Evolutionary conservation across 306 rosid species (phyloP).

Genomic region (Begonia peltatifolia): DNA sequence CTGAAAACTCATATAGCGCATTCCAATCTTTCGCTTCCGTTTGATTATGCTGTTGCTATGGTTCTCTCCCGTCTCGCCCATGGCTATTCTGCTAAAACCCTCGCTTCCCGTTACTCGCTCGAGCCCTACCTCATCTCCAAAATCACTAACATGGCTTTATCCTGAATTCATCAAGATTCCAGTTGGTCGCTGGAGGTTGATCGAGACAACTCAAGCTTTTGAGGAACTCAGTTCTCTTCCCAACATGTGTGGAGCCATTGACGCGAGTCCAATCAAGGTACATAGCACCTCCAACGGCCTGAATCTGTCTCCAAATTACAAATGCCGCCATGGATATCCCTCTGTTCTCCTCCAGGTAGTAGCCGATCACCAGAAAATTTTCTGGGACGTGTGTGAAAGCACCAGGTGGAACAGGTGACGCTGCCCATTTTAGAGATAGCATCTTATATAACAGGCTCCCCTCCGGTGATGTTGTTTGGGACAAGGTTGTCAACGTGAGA

Average conservation of each 20-base stretch:
- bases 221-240: constrained; percentile 80
- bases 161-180: constrained; percentile 81
- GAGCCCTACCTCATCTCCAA: constrained; percentile 82
- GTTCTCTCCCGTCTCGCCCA: constrained; percentile 85
- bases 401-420: constrained; percentile 62
- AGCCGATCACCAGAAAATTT: constrained; percentile 70
- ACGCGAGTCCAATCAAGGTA: constrained; percentile 48
- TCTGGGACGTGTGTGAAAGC: constrained; percentile 96
- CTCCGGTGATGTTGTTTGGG: constrained; percentile 71
- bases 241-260: constrained; percentile 88
- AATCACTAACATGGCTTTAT: constrained; percentile 87
- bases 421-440: constrained; percentile 69
- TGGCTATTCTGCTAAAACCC: constrained; percentile 57
- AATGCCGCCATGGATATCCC: constrained; percentile 44
- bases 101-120: constrained; percentile 63
- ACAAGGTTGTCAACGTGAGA: constrained; percentile 45
- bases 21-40: constrained; percentile 79
- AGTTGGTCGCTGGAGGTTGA: constrained; percentile 48
- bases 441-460: constrained; percentile 45
- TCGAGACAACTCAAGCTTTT: constrained; percentile 65
- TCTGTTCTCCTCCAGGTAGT: constrained; percentile 74
- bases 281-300: constrained; percentile 19
- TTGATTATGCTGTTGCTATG: constrained; percentile 87
- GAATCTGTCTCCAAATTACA: constrained; percentile 26
- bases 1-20: constrained; percentile 72